Conservation (phyloP, 2,329 filamentous ascomycete species). For the Sarocladiaceae sp. region DNA sequence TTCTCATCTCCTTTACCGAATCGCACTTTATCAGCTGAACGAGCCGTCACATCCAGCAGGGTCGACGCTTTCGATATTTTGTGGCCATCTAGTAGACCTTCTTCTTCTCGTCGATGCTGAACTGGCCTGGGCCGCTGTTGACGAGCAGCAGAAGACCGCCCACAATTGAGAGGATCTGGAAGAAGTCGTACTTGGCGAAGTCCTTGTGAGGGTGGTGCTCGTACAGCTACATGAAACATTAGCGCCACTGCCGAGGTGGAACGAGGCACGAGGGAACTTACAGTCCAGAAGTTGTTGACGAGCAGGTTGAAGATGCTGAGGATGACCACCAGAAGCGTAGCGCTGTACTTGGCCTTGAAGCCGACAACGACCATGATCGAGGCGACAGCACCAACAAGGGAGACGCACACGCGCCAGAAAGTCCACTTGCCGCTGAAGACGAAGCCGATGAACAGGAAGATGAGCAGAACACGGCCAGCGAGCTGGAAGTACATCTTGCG, state of each 20-base stretch:
- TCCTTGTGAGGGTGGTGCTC: constrained; percentile 99
- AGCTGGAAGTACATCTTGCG: constrained; percentile 99
- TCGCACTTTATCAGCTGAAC: not conserved
- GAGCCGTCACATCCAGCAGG: not conserved
- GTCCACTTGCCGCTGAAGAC: constrained; percentile 94
- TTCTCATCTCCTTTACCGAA: not conserved
- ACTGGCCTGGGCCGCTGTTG: constrained; percentile 96
- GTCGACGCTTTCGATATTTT: not conserved
- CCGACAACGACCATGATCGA: constrained; percentile 98
- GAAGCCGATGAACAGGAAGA: constrained; percentile 97
- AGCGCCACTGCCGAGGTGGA: constrained; percentile 3
- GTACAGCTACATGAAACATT: constrained; percentile 62
- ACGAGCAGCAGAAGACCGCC: constrained; percentile 93
- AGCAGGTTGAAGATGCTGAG: constrained; percentile 94
- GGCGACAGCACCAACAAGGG: constrained; percentile 78
- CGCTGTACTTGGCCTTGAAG: constrained; percentile 99
- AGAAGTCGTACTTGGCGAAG: constrained; percentile 99
- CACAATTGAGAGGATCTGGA: constrained; percentile 98
- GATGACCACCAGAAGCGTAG: constrained; percentile 89
- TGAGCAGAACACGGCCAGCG: constrained; percentile 88
- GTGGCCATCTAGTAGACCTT: constrained; percentile 77
- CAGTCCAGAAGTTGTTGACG: constrained; percentile 99
- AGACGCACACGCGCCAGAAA: constrained; percentile 81
- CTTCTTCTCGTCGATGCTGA: constrained; percentile 99
- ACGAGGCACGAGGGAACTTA: constrained; percentile 50